These are phyloP conservation scores for Moricandia moricandioides DNA, from an alignment of 345 rosid species.

Conservation along the genomic window DNA sequence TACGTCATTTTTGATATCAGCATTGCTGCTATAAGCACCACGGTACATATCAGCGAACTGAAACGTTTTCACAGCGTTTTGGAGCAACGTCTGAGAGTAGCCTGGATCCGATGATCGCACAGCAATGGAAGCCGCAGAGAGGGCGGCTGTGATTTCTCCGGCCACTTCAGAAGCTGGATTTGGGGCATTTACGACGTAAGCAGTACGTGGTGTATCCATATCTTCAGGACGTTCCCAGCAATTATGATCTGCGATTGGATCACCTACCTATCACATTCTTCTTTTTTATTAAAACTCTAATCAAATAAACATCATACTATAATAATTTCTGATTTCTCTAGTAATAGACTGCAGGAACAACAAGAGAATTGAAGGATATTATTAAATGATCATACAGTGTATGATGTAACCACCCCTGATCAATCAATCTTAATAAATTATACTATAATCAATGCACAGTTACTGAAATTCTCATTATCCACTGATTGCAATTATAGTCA, in stretches of 20 bases:
- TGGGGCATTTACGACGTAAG: slow-evolving; percentile 77
- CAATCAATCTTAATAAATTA: background rate
- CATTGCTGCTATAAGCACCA: slow-evolving; percentile 91
- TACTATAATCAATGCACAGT: background rate
- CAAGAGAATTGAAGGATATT: slow-evolving; percentile 12
- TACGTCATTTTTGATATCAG: slow-evolving; percentile 57
- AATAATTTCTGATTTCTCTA: too few relatives aligned
- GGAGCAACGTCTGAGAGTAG: slow-evolving; percentile 67
- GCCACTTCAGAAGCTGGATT: slow-evolving; percentile 89
- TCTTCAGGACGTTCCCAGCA: slow-evolving; percentile 99
- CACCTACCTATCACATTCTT: slow-evolving; percentile 67
- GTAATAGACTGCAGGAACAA: too few relatives aligned
- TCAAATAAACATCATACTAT: too few relatives aligned
- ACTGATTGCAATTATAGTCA: slow-evolving; percentile 9
- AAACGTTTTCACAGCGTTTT: slow-evolving; percentile 56
- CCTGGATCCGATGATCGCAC: slow-evolving; percentile 76
- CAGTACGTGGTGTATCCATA: slow-evolving; percentile 85
- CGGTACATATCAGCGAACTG: slow-evolving; percentile 73
- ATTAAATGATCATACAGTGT: slow-evolving; percentile 7
- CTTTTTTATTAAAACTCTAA: background rate
- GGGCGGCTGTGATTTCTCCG: slow-evolving; percentile 83
- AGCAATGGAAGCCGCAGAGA: slow-evolving; percentile 87
- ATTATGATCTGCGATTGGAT: slow-evolving; percentile 71
- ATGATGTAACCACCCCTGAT: background rate
- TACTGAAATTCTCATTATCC: slow-evolving; percentile 8